Percentiles rank a stretch among this genome's conserved stretches.
These are phyloP conservation scores for Geotrichum restrictum DNA, from an alignment of 1,139 yeast genomes.

Conservation along the genomic window DNA sequence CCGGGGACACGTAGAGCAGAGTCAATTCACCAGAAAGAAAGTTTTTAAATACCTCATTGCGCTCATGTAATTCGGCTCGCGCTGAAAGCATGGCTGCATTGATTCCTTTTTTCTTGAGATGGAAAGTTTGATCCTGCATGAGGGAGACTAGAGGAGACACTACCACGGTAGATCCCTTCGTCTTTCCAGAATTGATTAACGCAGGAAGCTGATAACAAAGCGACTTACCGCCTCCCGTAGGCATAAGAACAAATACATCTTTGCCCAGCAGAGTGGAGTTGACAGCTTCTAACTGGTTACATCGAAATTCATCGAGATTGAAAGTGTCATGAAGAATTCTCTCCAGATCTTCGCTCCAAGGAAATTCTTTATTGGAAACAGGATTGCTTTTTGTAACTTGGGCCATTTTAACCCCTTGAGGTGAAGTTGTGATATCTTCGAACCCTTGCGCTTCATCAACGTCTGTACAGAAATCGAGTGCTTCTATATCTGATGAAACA, in stretches of 20 bases:
- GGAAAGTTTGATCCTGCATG: conserved; percentile 96
- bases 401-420: conserved; percentile 16
- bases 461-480: background rate
- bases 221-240: conserved; percentile 98
- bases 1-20: conserved; percentile 87
- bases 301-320: conserved; percentile 63
- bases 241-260: conserved; percentile 95
- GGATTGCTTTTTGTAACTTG: conserved; percentile 1
- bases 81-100: conserved; percentile 54
- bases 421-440: conserved; percentile 16
- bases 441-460: background rate
- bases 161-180: conserved; percentile 87
- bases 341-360: conserved; percentile 68
- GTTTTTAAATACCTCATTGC: conserved; percentile 53
- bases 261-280: conserved; percentile 76
- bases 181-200: conserved; percentile 61
- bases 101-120: conserved; percentile 60
- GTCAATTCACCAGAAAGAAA: conserved; percentile 64
- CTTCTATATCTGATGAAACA: conserved; percentile 12
- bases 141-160: conserved; percentile 91
- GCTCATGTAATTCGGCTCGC: conserved; percentile 46
- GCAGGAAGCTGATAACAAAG: conserved; percentile 96
- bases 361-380: conserved; percentile 30
- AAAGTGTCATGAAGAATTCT: conserved; percentile 58
- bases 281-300: conserved; percentile 84